phyloP scores from a whole-genome alignment of 139 green algal genomes.

The Pleodorina starrii region DNA sequence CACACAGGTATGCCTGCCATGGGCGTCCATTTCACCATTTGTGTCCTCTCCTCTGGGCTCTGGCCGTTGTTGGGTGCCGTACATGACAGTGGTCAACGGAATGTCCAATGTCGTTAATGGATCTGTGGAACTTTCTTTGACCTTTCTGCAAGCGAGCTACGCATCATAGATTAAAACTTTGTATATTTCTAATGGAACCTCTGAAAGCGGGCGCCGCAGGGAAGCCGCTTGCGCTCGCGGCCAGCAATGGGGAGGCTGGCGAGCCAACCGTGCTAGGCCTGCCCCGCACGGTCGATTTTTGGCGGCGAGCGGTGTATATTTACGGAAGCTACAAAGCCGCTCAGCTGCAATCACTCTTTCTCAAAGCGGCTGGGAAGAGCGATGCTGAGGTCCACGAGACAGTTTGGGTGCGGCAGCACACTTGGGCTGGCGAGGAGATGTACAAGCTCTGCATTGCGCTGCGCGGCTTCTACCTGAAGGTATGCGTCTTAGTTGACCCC shows the following conservation, averaged over 20 bases:
- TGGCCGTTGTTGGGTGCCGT: too few species aligned
- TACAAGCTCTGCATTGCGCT: conserved; percentile 87
- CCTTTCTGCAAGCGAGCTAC: too few species aligned
- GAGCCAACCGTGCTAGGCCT: neutral
- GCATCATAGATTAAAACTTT: neutral
- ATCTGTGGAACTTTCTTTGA: too few species aligned
- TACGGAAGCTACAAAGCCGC: conserved; percentile 87
- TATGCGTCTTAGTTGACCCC: too few species aligned
- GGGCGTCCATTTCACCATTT: too few species aligned
- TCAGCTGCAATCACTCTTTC: conserved; percentile 65
- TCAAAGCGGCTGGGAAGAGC: conserved; percentile 56
- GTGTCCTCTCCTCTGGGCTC: too few species aligned
- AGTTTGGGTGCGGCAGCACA: conserved; percentile 85
- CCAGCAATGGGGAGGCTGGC: neutral
- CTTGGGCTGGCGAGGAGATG: conserved; percentile 82
- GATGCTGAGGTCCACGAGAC: conserved; percentile 63
- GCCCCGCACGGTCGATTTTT: conserved; percentile 82
- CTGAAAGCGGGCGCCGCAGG: neutral
- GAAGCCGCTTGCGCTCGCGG: neutral
- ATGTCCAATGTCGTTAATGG: too few species aligned
- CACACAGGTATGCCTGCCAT: too few species aligned
- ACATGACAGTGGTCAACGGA: too few species aligned
- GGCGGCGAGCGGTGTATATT: conserved; percentile 75
- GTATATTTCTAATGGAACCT: neutral
- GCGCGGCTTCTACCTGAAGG: conserved; percentile 94